Conservation (phyloP, 2,329 filamentous ascomycete species). For the Pseudogymnoascus sp. region DNA sequence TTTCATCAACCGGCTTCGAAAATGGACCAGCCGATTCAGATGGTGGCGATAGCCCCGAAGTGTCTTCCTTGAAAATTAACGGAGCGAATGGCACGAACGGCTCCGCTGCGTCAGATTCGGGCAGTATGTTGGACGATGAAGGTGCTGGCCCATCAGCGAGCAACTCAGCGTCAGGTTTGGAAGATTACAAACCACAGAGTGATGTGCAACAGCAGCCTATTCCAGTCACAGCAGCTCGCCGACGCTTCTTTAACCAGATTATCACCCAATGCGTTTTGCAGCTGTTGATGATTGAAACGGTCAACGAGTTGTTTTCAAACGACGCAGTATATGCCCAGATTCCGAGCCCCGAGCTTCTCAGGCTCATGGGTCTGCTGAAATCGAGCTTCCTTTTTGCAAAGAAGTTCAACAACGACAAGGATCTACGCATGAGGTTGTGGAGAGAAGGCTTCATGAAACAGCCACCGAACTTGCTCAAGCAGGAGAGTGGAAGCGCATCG, state of each 20-base stretch:
- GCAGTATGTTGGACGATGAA: constrained; percentile 27
- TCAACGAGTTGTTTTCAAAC: constrained; percentile 97
- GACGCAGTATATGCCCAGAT: constrained; percentile 92
- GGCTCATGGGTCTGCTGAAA: constrained; percentile 89
- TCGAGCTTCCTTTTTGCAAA: constrained; percentile 95
- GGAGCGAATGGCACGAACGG: constrained; percentile 40
- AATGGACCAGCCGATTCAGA: constrained; percentile 33
- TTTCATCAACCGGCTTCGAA: constrained; percentile 43
- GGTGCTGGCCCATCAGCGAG: constrained; percentile 20
- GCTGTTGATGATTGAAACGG: constrained; percentile 98
- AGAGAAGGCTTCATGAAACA: constrained; percentile 99
- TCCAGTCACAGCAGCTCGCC: constrained; percentile 83
- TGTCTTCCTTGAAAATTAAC: constrained; percentile 54
- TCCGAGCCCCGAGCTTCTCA: constrained; percentile 78
- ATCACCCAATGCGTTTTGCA: constrained; percentile 98
- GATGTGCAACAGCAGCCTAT: constrained; percentile 79
- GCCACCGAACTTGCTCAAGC: constrained; percentile 92
- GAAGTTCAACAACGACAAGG: constrained; percentile 96
- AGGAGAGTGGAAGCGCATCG: constrained; percentile 85
- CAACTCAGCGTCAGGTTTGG: constrained; percentile 32
- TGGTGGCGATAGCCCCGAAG: constrained; percentile 13
- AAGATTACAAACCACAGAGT: constrained; percentile 78
- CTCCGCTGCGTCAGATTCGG: constrained; percentile 25
- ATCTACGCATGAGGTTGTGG: constrained; percentile 89
- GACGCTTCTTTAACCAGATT: constrained; percentile 97